Percentiles rank a stretch among this genome's conserved stretches.
These are phyloP conservation scores for Eustoma russellianum DNA, from an alignment of 257 asterid genomes.

Conservation along the genomic window DNA sequence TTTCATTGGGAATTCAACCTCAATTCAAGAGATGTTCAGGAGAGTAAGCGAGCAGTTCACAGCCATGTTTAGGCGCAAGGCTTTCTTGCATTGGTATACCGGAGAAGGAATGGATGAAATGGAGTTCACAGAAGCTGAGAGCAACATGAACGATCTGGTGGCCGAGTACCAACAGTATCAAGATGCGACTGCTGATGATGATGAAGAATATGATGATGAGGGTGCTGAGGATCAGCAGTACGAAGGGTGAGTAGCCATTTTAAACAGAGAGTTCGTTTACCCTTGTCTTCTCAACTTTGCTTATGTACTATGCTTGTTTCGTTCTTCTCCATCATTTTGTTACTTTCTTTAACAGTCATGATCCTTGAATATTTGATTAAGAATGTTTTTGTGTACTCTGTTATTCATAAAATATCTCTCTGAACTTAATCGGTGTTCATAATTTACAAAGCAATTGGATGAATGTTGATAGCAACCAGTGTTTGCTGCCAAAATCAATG, in stretches of 20 bases:
- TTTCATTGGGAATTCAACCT: constrained; percentile 71
- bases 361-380: neutral
- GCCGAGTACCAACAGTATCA: constrained; percentile 89
- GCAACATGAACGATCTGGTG: constrained; percentile 83
- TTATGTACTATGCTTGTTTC: neutral
- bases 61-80: constrained; percentile 86
- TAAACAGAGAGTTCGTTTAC: too few species aligned
- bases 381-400: too few species aligned
- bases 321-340: neutral
- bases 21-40: constrained; percentile 84
- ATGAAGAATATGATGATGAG: constrained; percentile 43
- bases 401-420: too few species aligned
- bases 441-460: too few species aligned
- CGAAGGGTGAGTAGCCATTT: constrained; percentile 12
- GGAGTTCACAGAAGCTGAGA: constrained; percentile 91
- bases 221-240: constrained; percentile 35
- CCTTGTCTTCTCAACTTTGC: too few species aligned
- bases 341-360: neutral
- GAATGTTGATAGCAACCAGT: too few species aligned
- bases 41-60: constrained; percentile 91
- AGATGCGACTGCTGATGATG: constrained; percentile 85
- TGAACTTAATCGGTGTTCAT: too few species aligned
- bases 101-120: constrained; percentile 93
- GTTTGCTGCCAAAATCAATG: too few species aligned
- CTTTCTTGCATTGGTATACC: constrained; percentile 90